phyloP scores from a whole-genome alignment of 192 early-diverging fungal species.

The Neocallimastix lanati region DNA sequence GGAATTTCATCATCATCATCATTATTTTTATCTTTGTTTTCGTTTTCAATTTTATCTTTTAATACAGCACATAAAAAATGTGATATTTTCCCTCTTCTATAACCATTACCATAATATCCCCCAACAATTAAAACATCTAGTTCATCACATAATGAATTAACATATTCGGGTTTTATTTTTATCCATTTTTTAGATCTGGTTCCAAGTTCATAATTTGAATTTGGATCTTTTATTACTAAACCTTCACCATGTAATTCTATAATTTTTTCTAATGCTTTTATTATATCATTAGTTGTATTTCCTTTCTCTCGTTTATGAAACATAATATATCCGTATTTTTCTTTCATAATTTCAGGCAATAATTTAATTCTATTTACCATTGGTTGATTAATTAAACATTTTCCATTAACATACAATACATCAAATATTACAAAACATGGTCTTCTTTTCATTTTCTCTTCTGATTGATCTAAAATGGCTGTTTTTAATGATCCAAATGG shows the following conservation, averaged over 20 bases:
- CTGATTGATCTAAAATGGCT: slow-evolving; percentile 23
- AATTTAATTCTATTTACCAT: slow-evolving; percentile 27
- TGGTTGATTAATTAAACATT: slow-evolving; percentile 33
- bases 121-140: slow-evolving; percentile 57
- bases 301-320: slow-evolving; percentile 30
- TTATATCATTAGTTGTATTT: slow-evolving; percentile 30
- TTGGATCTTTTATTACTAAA: slow-evolving; percentile 54
- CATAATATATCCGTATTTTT: slow-evolving; percentile 28
- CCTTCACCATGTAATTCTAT: slow-evolving; percentile 26
- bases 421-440: slow-evolving; percentile 54
- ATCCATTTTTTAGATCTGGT: slow-evolving; percentile 40
- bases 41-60: slow-evolving; percentile 15
- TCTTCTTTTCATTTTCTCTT: slow-evolving; percentile 7
- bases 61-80: slow-evolving; percentile 39
- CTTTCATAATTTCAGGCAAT: slow-evolving; percentile 26
- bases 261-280: slow-evolving; percentile 31
- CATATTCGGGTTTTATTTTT: slow-evolving; percentile 66
- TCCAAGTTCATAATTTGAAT: slow-evolving; percentile 26
- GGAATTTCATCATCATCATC: neutral
- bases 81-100: slow-evolving; percentile 27
- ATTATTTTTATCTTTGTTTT: neutral
- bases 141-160: slow-evolving; percentile 45
- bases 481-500: slow-evolving; percentile 61
- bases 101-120: slow-evolving; percentile 38
- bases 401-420: slow-evolving; percentile 45